Base-by-base conservation (phyloP, 2,329 filamentous ascomycete species). In the Plenodomus lindquistii region DNA sequence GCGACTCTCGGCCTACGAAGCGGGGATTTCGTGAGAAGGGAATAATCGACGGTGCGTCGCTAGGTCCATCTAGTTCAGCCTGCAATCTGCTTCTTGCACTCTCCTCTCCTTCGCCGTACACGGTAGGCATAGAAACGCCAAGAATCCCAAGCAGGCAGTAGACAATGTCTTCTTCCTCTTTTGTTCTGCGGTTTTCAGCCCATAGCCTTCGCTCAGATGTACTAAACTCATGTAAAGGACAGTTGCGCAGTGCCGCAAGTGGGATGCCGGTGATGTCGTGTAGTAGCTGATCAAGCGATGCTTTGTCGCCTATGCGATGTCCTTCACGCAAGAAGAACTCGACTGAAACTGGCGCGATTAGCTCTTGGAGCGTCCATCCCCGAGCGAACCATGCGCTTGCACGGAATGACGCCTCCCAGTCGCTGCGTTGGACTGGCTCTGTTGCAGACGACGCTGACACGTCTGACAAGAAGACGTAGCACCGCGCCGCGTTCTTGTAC, bases 11-110 rank as follows among this genome's bases (percentile, higher is more conserved):
- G 36, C 65, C 64, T 13, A 66, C 53, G 44, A 69, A 70, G 21
- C 35, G 37, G 8, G 53, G 19, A 40, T 70, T 71, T 17, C 31
- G 52, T 6, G 49, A 50, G 36, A 71, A 66, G 8, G 59, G 66
- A 44, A 70, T 51, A 44, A 62, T 60, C 2, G 44, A 62, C 10
- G 47, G 60, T 37, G 54, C 53, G 16, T 41, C 41, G 34, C 43
- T 43, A 20, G 42, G 40, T 54, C 24, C 37, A n/a, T 55, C 47
- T 7, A 61, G 13, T 29, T 60, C 49, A 38, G 34, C 27, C 40
- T 60, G 37, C 16, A 60, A 51, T 40, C 52, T 50, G 44, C 40
- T 47, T 31, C 5, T 42, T 47, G 54, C 52, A 18, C 38, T 60
- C 41, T 57, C 48, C 16, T 29, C 20, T 47, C 57, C 57, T 61